These are phyloP conservation scores for Dorcoceras hygrometricum DNA, from an alignment of 257 asterid species.

Conservation along the genomic window DNA sequence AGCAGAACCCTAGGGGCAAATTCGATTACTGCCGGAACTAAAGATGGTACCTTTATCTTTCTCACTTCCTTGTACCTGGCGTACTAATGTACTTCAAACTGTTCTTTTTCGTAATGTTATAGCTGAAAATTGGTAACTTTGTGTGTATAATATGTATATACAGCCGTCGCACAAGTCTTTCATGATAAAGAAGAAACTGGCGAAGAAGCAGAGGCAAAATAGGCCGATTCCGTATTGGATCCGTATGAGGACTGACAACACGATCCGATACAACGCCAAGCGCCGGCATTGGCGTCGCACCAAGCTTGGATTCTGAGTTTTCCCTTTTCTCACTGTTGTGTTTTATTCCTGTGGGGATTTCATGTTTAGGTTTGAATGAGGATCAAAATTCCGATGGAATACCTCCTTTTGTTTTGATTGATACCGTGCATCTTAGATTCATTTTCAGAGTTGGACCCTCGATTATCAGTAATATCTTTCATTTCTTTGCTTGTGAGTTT, in stretches of 20 bases:
- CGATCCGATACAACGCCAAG: constrained; percentile 89
- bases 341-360: constrained; percentile 20
- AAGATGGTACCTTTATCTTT: constrained; percentile 29
- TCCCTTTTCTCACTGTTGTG: constrained; percentile 2
- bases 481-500: not conserved
- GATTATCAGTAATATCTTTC: not conserved
- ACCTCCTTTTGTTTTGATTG: not conserved
- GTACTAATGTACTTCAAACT: not conserved
- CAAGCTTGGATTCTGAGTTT: constrained; percentile 73
- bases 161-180: constrained; percentile 88
- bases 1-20: constrained; percentile 23
- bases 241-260: constrained; percentile 80
- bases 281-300: constrained; percentile 98
- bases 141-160: constrained; percentile 12
- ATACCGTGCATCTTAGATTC: not conserved
- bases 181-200: constrained; percentile 83
- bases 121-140: not conserved
- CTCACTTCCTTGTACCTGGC: not conserved
- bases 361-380: constrained; percentile 7
- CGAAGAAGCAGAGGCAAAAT: constrained; percentile 92
- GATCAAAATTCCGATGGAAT: not conserved
- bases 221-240: constrained; percentile 87
- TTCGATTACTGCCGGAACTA: constrained; percentile 17
- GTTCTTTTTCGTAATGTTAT: not conserved
- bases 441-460: not conserved